Base-by-base conservation (phyloP, 2,329 filamentous ascomycete genomes). In the Ceratocystis alfenasii region DNA sequence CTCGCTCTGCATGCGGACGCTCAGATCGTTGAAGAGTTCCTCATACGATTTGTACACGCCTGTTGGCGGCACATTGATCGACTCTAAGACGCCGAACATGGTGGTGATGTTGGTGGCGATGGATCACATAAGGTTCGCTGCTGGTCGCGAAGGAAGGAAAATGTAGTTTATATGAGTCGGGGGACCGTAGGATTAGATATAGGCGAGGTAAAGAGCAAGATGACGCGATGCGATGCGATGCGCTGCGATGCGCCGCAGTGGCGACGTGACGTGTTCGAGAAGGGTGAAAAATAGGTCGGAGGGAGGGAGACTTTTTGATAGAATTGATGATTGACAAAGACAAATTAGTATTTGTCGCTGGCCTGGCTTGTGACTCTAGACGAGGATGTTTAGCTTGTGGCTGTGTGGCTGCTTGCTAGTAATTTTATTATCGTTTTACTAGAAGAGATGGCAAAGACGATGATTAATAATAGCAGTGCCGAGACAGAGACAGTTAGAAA, bases 21-120 rank as follows among this genome's bases (percentile, higher is more conserved):
- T 77, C 48, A 78, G 72, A 45, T 76, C 72, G 53, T 72, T 71
- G 68, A 78, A 76, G 25, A 78, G 72, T 15, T 78, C 76, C 17
- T 78, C 77, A 68, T 75, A 78, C n/a, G 74, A 73, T 64, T 70
- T 70, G 68, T 74, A 78, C 65, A 77, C 71, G 66, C 71, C 74
- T 44, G 71, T 71, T 68, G 74, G 71, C 64, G 75, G 75, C 68
- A 75, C 72, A 15, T 74, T 71, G 64, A 76, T 74, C 53, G 76
- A 73, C 68, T 76, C 75, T 64, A 78, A 72, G 62, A 78, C 76
- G 70, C 76, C 76, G 66, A 78, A 78, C 77, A 78, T 78, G 71
- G 70, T 69, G 69, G 62, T 68, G 66, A 66, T 69, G n/a, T 44
- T 57, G 63, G 44, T 28, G 30, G 15, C 44, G 44, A 12, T 20